Base-by-base conservation (phyloP, 2,329 filamentous ascomycete species). In the Fusarium oxysporum region DNA sequence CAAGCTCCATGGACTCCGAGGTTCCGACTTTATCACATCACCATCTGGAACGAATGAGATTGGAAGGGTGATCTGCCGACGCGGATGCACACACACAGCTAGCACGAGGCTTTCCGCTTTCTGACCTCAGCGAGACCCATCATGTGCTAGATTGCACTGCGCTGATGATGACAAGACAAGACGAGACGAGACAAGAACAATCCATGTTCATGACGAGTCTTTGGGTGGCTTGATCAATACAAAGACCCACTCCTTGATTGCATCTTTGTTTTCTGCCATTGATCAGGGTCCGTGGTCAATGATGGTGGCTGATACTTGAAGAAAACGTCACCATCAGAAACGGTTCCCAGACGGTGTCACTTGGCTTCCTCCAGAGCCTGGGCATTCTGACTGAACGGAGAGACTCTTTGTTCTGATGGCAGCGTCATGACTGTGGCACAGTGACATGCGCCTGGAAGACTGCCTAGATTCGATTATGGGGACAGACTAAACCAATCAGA, bases 391-490 rank as follows among this genome's bases (percentile, higher is more conserved):
- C 23, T 28, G 33, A 23, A 37, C 13, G 43, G 44, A 33, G 32
- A 25, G 33, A 37, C 56, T 17, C 23, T 28, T 55, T 55, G 60
- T 54, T 63, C 51, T 65, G 55, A 53, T 68, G 30, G 54, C 45
- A 70, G 63, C 62, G 61, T 66, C 70, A 66, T 71, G 71, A 64
- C 37, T 75, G 75, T 77, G 75, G 73, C 75, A 76, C 75, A 77
- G 75, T 63, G 51, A 50, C 48, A 47, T 72, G 56, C 40, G 67
- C 62, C 56, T 62, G 21, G 40, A 35, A 32, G n/a, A 45, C 48
- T n/a, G 28, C 57, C 56, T 72, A 53, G 58, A 68, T 66, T 71
- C 51, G 57, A 70, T 47, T 35, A 47, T 62, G 53, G n/a, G 21
- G 35, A 37, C 41, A 23, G 51, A 7, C 37, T 33, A 63, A 44